phyloP scores from a whole-genome alignment of 352 stramenopile genomes.

The Elongisporangium senticosum region DNA sequence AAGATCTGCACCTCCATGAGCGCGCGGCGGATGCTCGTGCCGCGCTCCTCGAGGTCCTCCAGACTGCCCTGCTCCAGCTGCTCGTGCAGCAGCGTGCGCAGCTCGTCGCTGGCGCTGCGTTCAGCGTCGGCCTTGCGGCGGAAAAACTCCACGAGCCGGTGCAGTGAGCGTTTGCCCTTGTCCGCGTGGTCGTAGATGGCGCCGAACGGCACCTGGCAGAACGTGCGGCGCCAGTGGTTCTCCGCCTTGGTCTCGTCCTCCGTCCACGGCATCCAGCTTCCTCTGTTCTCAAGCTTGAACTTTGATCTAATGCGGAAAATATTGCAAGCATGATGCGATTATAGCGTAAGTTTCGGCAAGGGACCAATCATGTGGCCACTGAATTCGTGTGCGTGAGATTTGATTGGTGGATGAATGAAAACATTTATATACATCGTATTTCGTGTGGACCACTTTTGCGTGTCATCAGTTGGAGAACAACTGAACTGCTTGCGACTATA shows the following conservation, averaged over 20 bases:
- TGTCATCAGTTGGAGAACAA: neutral
- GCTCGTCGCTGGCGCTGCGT: slow-evolving; percentile 49
- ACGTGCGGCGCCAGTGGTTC: slow-evolving; percentile 84
- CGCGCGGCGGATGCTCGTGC: slow-evolving; percentile 53
- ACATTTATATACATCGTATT: neutral
- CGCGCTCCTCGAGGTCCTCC: slow-evolving; percentile 62
- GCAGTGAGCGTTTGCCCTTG: slow-evolving; percentile 68
- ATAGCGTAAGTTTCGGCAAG: neutral
- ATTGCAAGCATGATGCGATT: neutral
- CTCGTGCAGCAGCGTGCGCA: slow-evolving; percentile 40
- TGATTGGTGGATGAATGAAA: neutral
- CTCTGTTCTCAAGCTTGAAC: slow-evolving; percentile 7
- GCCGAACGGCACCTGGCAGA: slow-evolving; percentile 79
- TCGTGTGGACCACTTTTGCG: neutral
- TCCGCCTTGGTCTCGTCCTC: slow-evolving; percentile 51
- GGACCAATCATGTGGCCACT: no score
- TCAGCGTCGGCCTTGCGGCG: slow-evolving; percentile 58
- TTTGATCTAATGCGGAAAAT: neutral
- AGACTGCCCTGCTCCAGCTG: slow-evolving; percentile 24
- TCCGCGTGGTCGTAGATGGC: slow-evolving; percentile 80
- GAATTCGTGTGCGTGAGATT: neutral
- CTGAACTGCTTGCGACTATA: neutral
- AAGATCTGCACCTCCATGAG: slow-evolving; percentile 60
- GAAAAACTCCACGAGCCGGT: slow-evolving; percentile 69
- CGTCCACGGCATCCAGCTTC: slow-evolving; percentile 20